Base-by-base conservation (phyloP, 2,329 filamentous ascomycete species). In the Diaporthe aspalathi region DNA sequence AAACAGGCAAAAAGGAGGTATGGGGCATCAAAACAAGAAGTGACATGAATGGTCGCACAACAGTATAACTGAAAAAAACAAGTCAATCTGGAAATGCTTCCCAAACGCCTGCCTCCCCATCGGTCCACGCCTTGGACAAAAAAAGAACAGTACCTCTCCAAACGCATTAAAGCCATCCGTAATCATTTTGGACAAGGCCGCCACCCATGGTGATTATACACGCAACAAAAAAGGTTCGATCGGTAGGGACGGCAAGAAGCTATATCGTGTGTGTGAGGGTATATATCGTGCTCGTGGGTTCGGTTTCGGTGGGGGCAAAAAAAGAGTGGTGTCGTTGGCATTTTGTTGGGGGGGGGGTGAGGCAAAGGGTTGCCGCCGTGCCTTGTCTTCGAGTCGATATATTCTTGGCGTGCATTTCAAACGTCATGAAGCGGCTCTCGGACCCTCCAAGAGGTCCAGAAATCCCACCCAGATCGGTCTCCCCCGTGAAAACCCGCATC, bases 21-120 rank as follows among this genome's bases (percentile, higher is more conserved):
- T 35, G 9, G 49, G 67, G 57, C 49, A 56, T 52, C 40, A 45
- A 5, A 73, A 73, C n/a, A n/a, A 60, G 32, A 71, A 65, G n/a
- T 22, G 38, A 56, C 20, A 60, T 16, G 22, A 47, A 17, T 47
- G 47, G 45, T 67, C 60, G 67, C 70, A 67, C 67, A 57, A 73
- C 53, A 70, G 22, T n/a, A 67, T 63, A 27, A 54, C 62, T 67
- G 66, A 45, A 56, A 60, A 35, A 35, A 53, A 68, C 60, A 68
- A 54, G 32, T 65, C 67, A 69, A 71, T 50, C 69, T 63, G 43
- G 67, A 66, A 67, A 63, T 72, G 62, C 52, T 50, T 65, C 50
- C 45, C 32, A 53, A 71, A 74, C 57, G 60, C 70, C 70, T 69
- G 54, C 70, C 71, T 70, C 45, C 29, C 60, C 29, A n/a, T 50